These are phyloP conservation scores for Dunaliella primolecta DNA, from an alignment of 139 green algal genomes.

Conservation along the genomic window DNA sequence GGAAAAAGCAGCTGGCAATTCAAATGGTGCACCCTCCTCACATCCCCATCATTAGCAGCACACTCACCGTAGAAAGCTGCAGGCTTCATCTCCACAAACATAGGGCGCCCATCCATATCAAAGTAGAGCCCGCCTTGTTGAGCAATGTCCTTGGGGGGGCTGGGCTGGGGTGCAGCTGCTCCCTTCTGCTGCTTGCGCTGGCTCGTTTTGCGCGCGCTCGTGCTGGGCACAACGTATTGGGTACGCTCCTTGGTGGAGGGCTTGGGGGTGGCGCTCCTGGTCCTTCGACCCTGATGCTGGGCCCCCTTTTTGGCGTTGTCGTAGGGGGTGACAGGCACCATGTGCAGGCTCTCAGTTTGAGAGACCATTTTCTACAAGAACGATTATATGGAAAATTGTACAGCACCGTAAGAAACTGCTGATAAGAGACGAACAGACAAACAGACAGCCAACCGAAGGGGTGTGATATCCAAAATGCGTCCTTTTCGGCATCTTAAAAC, in stretches of 20 bases:
- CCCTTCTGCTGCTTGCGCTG: background rate
- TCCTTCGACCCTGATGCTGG: too few relatives aligned
- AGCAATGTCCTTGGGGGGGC: background rate
- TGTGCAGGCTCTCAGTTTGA: background rate
- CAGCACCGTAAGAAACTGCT: too few relatives aligned
- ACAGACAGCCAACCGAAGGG: too few relatives aligned
- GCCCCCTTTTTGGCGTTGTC: background rate
- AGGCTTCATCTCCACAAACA: background rate
- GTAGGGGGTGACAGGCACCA: background rate
- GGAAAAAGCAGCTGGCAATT: too few relatives aligned
- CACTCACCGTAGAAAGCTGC: background rate
- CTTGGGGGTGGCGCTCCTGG: background rate
- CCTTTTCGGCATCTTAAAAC: too few relatives aligned
- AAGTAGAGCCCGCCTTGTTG: background rate
- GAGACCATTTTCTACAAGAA: too few relatives aligned
- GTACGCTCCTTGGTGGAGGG: background rate
- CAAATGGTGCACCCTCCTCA: too few relatives aligned
- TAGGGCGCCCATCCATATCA: background rate
- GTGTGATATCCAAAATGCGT: too few relatives aligned
- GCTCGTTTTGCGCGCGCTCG: background rate
- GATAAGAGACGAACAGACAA: too few relatives aligned
- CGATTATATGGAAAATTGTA: too few relatives aligned
- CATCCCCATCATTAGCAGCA: too few relatives aligned
- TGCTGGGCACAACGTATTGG: background rate
- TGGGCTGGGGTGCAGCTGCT: background rate